These are phyloP conservation scores for Fusarium nelsonii DNA, from an alignment of 2,329 filamentous ascomycete genomes.

Conservation along the genomic window DNA sequence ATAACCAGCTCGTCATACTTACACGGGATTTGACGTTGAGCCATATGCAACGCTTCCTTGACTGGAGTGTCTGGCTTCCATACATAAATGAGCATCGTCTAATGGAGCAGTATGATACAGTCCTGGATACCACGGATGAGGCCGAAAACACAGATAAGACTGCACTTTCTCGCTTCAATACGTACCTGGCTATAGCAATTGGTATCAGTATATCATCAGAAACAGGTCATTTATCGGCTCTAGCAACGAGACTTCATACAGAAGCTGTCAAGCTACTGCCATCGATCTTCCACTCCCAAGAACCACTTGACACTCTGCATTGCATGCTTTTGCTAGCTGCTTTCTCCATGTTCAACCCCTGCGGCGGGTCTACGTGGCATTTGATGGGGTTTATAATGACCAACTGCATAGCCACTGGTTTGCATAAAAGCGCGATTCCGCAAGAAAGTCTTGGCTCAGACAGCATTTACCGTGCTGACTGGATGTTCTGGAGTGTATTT, in stretches of 20 bases:
- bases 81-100: constrained; percentile 5
- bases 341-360: constrained; percentile 16
- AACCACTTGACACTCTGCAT: constrained; percentile 10
- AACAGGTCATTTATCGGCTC: not conserved
- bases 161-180: constrained; percentile 11
- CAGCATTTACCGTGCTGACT: not conserved
- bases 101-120: constrained; percentile 10
- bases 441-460: not conserved
- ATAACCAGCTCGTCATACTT: not conserved
- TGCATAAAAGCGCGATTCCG: not conserved
- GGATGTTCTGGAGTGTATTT: constrained; percentile 31
- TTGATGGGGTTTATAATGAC: constrained; percentile 23
- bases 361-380: constrained; percentile 23
- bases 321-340: constrained; percentile 21
- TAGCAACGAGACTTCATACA: constrained; percentile 3
- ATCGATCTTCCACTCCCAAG: constrained; percentile 1
- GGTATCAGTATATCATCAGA: constrained; percentile 28
- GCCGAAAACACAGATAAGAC: not conserved
- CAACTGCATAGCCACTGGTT: constrained; percentile 15
- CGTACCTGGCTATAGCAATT: constrained; percentile 9
- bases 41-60: constrained; percentile 1
- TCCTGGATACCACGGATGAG: not conserved
- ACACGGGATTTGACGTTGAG: not conserved
- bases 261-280: constrained; percentile 13
- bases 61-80: constrained; percentile 19